Evolutionary conservation across 768 basidiomycete species (phyloP).

Genomic region (Candolleomyces eurysporus): DNA sequence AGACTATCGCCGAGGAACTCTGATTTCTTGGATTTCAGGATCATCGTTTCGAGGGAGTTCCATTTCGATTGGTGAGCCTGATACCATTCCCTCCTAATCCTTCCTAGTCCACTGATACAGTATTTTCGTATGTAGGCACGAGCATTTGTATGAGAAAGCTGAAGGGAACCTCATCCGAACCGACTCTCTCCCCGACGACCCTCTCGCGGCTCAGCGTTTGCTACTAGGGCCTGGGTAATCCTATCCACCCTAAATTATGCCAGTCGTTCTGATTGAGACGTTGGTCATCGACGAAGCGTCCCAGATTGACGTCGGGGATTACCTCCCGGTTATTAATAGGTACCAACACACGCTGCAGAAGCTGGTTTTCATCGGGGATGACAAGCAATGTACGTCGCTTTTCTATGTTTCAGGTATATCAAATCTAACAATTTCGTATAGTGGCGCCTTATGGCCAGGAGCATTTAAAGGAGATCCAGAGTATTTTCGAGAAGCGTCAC

Average conservation of each 20-base stretch:
- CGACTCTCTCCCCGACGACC: constrained; percentile 23
- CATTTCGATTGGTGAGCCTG: constrained; percentile 56
- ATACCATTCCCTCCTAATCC: not conserved
- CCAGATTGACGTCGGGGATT: constrained; percentile 51
- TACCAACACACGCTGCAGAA: constrained; percentile 37
- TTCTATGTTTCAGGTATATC: constrained; percentile 10
- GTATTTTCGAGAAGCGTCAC: constrained; percentile 61
- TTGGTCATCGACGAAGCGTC: constrained; percentile 56
- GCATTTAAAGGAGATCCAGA: constrained; percentile 47
- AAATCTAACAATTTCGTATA: constrained; percentile 20
- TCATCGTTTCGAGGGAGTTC: constrained; percentile 66
- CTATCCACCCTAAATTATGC: constrained; percentile 55
- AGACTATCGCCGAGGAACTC: constrained; percentile 68
- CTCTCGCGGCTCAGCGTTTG: constrained; percentile 20
- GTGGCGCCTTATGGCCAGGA: constrained; percentile 67
- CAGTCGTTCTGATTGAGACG: constrained; percentile 33
- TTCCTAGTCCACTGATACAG: not conserved
- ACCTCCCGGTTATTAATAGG: constrained; percentile 37
- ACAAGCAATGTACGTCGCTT: constrained; percentile 43
- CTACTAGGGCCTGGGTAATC: constrained; percentile 48
- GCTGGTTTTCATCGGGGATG: constrained; percentile 50
- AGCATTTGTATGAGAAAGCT: constrained; percentile 60
- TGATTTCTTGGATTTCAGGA: constrained; percentile 48
- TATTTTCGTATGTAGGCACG: constrained; percentile 51
- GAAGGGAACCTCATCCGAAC: constrained; percentile 48